A percentile compares a stretch with the other conserved stretches of the same genome.
phyloP scores from a whole-genome alignment of 805 yeast species.

The Hanseniaspora lachancei region DNA sequence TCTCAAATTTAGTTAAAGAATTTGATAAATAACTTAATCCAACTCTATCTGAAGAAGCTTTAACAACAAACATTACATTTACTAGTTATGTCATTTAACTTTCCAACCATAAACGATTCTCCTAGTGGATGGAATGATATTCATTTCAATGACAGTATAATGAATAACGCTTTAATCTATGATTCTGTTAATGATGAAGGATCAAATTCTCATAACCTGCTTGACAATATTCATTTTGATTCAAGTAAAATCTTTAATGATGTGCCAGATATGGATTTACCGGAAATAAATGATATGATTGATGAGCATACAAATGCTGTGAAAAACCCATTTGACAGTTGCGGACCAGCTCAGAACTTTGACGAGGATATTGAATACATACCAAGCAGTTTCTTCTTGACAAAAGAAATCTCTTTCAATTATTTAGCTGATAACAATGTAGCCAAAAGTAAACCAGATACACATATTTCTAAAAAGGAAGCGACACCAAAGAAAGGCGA shows the following conservation, averaged over 20 bases:
- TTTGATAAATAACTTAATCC: too few relatives aligned
- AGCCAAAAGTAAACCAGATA: neutral
- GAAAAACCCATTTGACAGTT: neutral
- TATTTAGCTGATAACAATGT: neutral
- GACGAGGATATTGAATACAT: neutral
- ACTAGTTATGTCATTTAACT: neutral
- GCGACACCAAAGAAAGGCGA: neutral
- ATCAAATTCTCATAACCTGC: neutral
- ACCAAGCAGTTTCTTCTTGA: neutral
- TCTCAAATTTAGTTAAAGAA: too few relatives aligned
- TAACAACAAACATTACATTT: neutral
- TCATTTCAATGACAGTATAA: neutral
- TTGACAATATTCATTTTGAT: neutral
- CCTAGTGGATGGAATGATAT: neutral
- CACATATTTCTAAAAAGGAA: too few relatives aligned
- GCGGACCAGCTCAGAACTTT: neutral
- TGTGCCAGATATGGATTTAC: neutral
- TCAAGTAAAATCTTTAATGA: slow-evolving; percentile 4
- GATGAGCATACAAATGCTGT: neutral
- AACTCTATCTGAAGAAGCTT: too few relatives aligned
- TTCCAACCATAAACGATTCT: neutral
- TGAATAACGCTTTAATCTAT: neutral
- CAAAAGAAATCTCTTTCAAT: neutral
- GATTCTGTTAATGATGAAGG: neutral
- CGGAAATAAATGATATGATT: slow-evolving; percentile 8